Evolutionary conservation across 768 basidiomycete species (phyloP).

Genomic region (Daedalea quercina): DNA sequence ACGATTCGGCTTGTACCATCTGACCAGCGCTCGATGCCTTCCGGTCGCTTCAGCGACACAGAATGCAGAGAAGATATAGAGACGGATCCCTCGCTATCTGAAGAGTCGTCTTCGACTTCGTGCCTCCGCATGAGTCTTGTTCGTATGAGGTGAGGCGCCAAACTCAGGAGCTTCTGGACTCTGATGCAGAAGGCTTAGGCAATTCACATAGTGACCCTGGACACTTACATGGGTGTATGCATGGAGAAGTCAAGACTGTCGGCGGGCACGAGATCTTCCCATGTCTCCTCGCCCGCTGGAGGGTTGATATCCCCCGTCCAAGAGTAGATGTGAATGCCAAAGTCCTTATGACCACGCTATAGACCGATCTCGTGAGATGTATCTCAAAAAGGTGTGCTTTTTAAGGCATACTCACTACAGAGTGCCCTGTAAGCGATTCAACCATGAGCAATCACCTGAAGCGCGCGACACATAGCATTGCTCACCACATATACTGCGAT

Average conservation of each 20-base stretch:
- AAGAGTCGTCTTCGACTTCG: constrained; percentile 40
- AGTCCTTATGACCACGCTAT: constrained; percentile 34
- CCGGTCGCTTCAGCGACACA: constrained; percentile 3
- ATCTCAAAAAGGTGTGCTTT: neutral
- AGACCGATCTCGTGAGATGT: neutral
- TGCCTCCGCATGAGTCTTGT: constrained; percentile 27
- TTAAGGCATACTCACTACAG: constrained; percentile 13
- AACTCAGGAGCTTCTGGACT: constrained; percentile 29
- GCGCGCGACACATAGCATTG: neutral
- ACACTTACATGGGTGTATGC: constrained; percentile 33
- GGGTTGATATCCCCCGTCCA: constrained; percentile 27
- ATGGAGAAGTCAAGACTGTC: constrained; percentile 26
- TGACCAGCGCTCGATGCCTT: constrained; percentile 40
- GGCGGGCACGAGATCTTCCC: constrained; percentile 27
- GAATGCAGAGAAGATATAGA: neutral
- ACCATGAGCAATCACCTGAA: neutral
- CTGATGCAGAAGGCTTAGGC: constrained; percentile 4
- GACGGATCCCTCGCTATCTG: neutral
- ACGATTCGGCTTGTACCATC: constrained; percentile 41
- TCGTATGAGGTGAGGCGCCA: constrained; percentile 28
- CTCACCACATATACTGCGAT: constrained; percentile 21
- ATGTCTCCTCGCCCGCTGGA: constrained; percentile 26
- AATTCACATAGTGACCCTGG: neutral
- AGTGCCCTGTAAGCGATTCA: constrained; percentile 12
- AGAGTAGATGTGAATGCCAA: constrained; percentile 30